Evolutionary conservation across 306 rosid genomes (phyloP).

Genomic region (Aeschynomene evenia): DNA sequence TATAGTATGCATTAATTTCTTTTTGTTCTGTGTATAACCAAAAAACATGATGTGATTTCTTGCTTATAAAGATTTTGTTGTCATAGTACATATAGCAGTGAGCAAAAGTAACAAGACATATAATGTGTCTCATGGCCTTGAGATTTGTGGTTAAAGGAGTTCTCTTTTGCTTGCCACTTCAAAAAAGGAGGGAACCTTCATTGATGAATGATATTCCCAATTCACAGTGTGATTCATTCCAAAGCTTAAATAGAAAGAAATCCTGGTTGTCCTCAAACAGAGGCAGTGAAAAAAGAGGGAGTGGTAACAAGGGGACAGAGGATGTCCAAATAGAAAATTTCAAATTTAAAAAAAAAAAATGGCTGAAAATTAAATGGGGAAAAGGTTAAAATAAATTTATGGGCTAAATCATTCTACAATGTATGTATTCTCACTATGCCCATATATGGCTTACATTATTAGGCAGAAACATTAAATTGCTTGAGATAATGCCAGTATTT

Average conservation of each 20-base stretch:
- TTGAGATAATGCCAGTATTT: not conserved
- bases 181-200: conserved; percentile 26
- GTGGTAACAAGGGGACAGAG: conserved; percentile 14
- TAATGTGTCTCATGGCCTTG: not conserved
- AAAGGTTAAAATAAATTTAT: not conserved
- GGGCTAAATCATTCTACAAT: not conserved
- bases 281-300: conserved; percentile 6
- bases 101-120: not conserved
- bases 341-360: not conserved
- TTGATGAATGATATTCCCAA: conserved; percentile 26
- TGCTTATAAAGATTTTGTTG: not conserved
- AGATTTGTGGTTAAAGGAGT: conserved; percentile 17
- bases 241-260: conserved; percentile 31
- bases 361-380: not conserved
- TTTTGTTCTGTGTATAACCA: not conserved
- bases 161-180: conserved; percentile 41
- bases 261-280: conserved; percentile 17
- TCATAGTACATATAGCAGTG: not conserved
- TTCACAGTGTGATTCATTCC: conserved; percentile 27
- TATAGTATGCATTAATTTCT: not conserved
- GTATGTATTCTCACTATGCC: not conserved
- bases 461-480: not conserved
- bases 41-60: not conserved
- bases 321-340: not conserved
- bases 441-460: not conserved